Evolutionary conservation across 2,329 filamentous ascomycete genomes (phyloP).

Genomic region (Onygena corvina): DNA sequence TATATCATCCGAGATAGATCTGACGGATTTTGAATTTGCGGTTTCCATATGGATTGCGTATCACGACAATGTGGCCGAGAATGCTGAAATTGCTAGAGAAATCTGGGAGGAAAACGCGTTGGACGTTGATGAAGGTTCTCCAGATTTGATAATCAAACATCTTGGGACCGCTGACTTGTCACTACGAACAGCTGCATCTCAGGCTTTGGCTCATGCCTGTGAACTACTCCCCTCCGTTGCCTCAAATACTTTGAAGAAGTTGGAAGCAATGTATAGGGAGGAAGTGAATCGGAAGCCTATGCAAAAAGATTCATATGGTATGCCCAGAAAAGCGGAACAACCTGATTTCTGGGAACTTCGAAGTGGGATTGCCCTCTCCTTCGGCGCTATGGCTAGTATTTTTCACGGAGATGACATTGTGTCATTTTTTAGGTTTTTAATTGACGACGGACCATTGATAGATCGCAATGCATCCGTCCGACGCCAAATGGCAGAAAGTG

Average conservation of each 20-base stretch:
- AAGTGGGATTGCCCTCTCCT: conserved; percentile 77
- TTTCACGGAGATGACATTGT: conserved; percentile 61
- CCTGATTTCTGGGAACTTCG: conserved; percentile 84
- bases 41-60: conserved; percentile 88
- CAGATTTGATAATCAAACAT: conserved; percentile 61
- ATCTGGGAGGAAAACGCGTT: conserved; percentile 95
- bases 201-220: conserved; percentile 65
- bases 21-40: conserved; percentile 74
- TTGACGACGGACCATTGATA: conserved; percentile 74
- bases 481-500: conserved; percentile 82
- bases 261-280: conserved; percentile 62
- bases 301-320: conserved; percentile 82
- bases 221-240: conserved; percentile 49
- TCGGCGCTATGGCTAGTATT: conserved; percentile 63
- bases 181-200: conserved; percentile 69
- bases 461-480: conserved; percentile 68
- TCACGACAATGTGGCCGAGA: conserved; percentile 83
- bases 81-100: conserved; percentile 65
- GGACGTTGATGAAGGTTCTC: conserved; percentile 52
- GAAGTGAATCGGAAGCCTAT: conserved; percentile 72
- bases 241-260: conserved; percentile 47
- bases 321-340: conserved; percentile 79
- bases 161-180: conserved; percentile 68
- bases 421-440: conserved; percentile 70
- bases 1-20: conserved; percentile 80